phyloP scores from a whole-genome alignment of 257 asterid species.

The Salvia hispanica region DNA sequence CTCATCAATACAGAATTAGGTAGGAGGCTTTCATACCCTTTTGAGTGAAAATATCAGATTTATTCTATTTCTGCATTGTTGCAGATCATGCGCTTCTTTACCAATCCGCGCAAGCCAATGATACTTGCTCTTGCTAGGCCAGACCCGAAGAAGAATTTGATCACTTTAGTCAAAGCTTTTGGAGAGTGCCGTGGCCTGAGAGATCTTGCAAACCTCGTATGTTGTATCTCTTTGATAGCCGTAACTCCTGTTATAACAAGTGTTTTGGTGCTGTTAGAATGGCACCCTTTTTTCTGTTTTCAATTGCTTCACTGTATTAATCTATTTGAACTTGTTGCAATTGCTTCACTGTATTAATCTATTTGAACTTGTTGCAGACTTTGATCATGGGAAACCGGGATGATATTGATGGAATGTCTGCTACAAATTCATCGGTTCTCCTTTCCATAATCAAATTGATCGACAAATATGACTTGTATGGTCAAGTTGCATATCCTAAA shows the following conservation, averaged over 20 bases:
- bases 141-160: constrained; percentile 83
- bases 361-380: constrained; percentile 49
- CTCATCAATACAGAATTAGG: constrained; percentile 10
- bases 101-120: constrained; percentile 85
- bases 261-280: constrained; percentile 1
- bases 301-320: constrained; percentile 24
- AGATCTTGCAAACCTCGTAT: constrained; percentile 80
- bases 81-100: constrained; percentile 83
- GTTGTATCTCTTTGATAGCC: constrained; percentile 7
- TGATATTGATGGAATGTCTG: constrained; percentile 77
- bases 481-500: constrained; percentile 83
- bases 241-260: neutral
- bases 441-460: constrained; percentile 71
- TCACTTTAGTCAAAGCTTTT: constrained; percentile 81
- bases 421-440: constrained; percentile 71
- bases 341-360: constrained; percentile 25
- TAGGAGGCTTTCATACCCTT: constrained; percentile 23
- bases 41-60: constrained; percentile 6
- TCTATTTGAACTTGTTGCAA: constrained; percentile 40
- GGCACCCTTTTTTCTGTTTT: constrained; percentile 13
- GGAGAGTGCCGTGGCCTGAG: constrained; percentile 79
- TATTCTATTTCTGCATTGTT: constrained; percentile 11
- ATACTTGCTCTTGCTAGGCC: constrained; percentile 94
- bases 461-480: constrained; percentile 79
- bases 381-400: constrained; percentile 87